phyloP scores from a whole-genome alignment of 768 basidiomycete species.

The Termitomyces sp. region DNA sequence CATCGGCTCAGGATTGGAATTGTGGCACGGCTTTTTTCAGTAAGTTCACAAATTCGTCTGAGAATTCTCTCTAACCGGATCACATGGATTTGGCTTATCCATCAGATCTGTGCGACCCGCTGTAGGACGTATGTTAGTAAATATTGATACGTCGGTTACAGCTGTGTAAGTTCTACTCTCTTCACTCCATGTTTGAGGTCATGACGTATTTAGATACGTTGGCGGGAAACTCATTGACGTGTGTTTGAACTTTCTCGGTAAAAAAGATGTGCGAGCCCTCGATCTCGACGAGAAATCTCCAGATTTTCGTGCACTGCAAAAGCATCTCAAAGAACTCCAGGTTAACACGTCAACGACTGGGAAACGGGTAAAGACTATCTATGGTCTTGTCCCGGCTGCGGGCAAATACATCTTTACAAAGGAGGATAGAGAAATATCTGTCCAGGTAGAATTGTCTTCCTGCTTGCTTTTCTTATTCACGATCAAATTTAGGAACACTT shows the following conservation, averaged over 20 bases:
- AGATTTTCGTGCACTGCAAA: constrained; percentile 27
- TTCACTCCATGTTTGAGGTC: neutral
- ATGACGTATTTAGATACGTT: constrained; percentile 19
- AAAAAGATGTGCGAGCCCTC: constrained; percentile 23
- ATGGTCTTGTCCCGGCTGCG: constrained; percentile 28
- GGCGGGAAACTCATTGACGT: constrained; percentile 24
- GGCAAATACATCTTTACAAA: constrained; percentile 34
- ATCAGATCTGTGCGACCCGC: constrained; percentile 37
- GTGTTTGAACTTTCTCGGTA: constrained; percentile 23
- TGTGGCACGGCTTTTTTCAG: constrained; percentile 49
- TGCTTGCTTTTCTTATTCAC: neutral
- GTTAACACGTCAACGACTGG: constrained; percentile 24
- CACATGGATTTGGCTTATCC: neutral
- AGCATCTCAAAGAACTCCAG: constrained; percentile 29
- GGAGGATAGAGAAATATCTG: constrained; percentile 28
- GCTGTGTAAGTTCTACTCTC: constrained; percentile 30
- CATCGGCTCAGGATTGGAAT: constrained; percentile 27
- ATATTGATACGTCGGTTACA: constrained; percentile 41
- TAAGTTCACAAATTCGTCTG: constrained; percentile 16
- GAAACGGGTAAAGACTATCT: constrained; percentile 27
- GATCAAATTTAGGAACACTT: constrained; percentile 35
- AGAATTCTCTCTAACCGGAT: neutral
- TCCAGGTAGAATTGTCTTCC: constrained; percentile 26
- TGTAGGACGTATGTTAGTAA: constrained; percentile 32
- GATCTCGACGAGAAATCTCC: constrained; percentile 12